Conservation (phyloP, 2,329 filamentous ascomycete species). For the Colletotrichum sp. region DNA sequence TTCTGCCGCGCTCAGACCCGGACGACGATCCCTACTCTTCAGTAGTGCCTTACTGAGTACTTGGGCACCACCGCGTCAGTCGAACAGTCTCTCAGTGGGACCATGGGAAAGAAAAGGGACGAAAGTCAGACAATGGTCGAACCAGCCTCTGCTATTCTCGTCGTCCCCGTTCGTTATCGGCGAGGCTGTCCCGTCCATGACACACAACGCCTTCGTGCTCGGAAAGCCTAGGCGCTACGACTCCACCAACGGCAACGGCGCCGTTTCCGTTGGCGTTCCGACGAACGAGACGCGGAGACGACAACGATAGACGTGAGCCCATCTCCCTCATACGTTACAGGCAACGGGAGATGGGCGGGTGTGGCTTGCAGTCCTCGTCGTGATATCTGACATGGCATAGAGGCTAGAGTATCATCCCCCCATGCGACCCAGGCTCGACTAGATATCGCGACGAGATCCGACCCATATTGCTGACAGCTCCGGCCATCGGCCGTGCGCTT, state of each 20-base stretch:
- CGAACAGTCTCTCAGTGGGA: neutral
- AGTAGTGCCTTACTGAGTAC: neutral
- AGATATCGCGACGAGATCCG: neutral
- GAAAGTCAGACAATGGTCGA: neutral
- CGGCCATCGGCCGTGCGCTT: neutral
- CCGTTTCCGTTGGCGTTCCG: neutral
- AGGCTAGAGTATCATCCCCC: neutral
- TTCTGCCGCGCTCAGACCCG: conserved; percentile 1
- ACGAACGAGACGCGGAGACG: neutral
- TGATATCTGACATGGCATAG: neutral
- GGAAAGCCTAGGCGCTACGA: neutral
- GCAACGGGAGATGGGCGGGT: neutral
- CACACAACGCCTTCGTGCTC: neutral
- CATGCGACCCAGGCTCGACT: neutral
- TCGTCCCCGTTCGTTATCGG: neutral
- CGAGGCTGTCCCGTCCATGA: neutral
- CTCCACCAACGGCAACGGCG: neutral
- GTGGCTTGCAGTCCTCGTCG: neutral
- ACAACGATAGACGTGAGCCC: neutral
- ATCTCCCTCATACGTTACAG: neutral
- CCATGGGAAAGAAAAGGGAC: neutral
- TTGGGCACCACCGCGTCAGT: neutral
- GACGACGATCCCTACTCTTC: neutral
- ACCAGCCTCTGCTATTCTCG: neutral
- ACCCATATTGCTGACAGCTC: neutral